Base-by-base conservation (phyloP, 2,329 filamentous ascomycete genomes). In the Colletotrichum sidae region DNA sequence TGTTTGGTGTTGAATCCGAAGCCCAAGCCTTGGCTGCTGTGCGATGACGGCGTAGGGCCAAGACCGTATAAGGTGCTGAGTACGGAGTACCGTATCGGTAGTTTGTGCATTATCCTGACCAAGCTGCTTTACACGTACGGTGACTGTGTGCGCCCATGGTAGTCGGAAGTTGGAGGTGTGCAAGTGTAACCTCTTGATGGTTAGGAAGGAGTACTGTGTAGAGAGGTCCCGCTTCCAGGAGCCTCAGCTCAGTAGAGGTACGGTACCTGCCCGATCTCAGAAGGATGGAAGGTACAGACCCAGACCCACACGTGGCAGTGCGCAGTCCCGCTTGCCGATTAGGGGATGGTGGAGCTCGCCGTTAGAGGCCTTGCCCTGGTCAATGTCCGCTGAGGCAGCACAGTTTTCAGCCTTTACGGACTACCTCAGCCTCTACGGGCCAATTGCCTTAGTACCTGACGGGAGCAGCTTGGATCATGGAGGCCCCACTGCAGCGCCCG, bases 231-330 rank as follows among this genome's bases (percentile, higher is more conserved):
- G 8, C 6, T 33, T 6, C 46, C 17, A 50, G 41, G 8, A 61
- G 62, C 62, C 37, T 61, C 62, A 61, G 62, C n/a, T n/a, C n/a
- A n/a, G n/a, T n/a, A 38, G n/a, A 25, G 45, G 15, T 50, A 12
- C 17, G 49, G 37, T 17, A 42, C 25, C 25, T 25, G 25, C 25
- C 25, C 25, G 25, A 5, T 25, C 25, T 25, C 25, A 25, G 25
- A 25, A 25, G 25, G 25, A 4, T 25, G 17, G 17, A 17, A 17
- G 17, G 17, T 51, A 61, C 35, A 37, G 62, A 55, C 57, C 52
- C 58, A 41, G 62, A 55, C 62, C 57, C 58, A 46, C 62, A 65
- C 62, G 62, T 65, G 62, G 62, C 57, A 37, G 57, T 65, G 62
- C 52, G 61, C 9, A 47, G 50, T 45, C 34, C 50, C 38, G 10